Evolutionary conservation across 352 stramenopile genomes (phyloP).

Genomic region (Pythium grandisporangium): DNA sequence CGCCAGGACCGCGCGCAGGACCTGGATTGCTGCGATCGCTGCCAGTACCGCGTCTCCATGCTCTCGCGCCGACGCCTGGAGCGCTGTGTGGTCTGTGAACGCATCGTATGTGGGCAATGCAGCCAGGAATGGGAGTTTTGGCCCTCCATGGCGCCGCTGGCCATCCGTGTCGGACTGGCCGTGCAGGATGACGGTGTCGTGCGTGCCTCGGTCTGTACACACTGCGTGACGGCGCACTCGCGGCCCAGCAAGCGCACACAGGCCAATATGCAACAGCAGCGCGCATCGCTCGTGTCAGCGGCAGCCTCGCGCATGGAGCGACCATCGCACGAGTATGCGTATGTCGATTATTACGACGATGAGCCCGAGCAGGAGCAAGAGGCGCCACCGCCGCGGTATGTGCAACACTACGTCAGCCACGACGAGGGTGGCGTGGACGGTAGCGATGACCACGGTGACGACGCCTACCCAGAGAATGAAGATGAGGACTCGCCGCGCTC

Average conservation of each 20-base stretch:
- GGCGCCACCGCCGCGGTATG: too few species aligned
- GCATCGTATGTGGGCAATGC: slow-evolving; percentile 10
- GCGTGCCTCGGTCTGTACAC: slow-evolving; percentile 6
- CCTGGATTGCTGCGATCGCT: slow-evolving; percentile 3
- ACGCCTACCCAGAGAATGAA: too few species aligned
- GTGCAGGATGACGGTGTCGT: neutral
- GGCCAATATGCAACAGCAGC: too few species aligned
- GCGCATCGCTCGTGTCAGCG: too few species aligned
- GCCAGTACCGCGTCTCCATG: slow-evolving; percentile 3
- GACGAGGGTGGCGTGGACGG: too few species aligned
- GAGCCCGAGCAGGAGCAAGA: too few species aligned
- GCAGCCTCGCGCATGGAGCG: neutral
- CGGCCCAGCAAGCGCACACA: too few species aligned
- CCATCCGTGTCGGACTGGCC: neutral
- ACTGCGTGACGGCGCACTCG: slow-evolving; percentile 10
- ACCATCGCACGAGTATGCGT: neutral
- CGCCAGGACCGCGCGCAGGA: neutral
- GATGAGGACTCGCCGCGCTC: too few species aligned
- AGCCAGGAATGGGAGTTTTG: slow-evolving; percentile 5
- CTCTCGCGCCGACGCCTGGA: slow-evolving; percentile 7
- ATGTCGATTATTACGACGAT: too few species aligned
- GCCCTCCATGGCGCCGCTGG: slow-evolving; percentile 1
- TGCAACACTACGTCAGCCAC: too few species aligned
- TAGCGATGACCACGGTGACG: too few species aligned
- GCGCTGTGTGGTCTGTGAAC: slow-evolving; percentile 5